A percentile compares a stretch with the other conserved stretches of the same genome.
phyloP scores from a whole-genome alignment of 257 asterid genomes.

The Knoxia roxburghii region DNA sequence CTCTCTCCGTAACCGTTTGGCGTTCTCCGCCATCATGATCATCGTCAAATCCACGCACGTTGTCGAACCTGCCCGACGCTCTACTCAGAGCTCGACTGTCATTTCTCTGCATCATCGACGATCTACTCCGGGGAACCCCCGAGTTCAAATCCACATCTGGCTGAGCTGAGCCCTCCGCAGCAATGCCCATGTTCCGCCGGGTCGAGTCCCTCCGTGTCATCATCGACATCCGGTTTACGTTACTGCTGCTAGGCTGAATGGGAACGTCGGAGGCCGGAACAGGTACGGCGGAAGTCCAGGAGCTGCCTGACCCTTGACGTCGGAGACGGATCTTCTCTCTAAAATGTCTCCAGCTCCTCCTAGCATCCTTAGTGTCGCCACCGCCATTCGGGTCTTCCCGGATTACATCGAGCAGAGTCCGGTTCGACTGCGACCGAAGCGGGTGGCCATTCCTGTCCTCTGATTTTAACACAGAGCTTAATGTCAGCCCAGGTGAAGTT shows the following conservation, averaged over 20 bases:
- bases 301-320: slow-evolving; percentile 32
- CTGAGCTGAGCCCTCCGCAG: slow-evolving; percentile 1
- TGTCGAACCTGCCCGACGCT: slow-evolving; percentile 32
- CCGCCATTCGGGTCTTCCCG: slow-evolving; percentile 51
- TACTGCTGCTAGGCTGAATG: slow-evolving; percentile 15
- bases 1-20: background rate
- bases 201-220: slow-evolving; percentile 38
- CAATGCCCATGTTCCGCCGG: slow-evolving; percentile 3
- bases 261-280: slow-evolving; percentile 75
- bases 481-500: slow-evolving; percentile 11
- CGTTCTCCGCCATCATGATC: background rate
- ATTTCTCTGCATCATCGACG: slow-evolving; percentile 30
- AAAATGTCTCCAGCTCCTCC: slow-evolving; percentile 50
- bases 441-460: slow-evolving; percentile 16
- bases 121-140: slow-evolving; percentile 16
- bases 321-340: slow-evolving; percentile 53
- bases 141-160: slow-evolving; percentile 17
- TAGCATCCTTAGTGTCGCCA: slow-evolving; percentile 19
- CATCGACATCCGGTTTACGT: slow-evolving; percentile 24
- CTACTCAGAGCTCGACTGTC: slow-evolving; percentile 27
- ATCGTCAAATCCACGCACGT: background rate
- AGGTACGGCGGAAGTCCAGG: slow-evolving; percentile 47
- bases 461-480: slow-evolving; percentile 20
- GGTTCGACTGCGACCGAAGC: slow-evolving; percentile 23
- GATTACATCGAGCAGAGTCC: slow-evolving; percentile 57